Base-by-base conservation (phyloP, 345 rosid genomes). In the Xanthoceras sorbifolium region DNA sequence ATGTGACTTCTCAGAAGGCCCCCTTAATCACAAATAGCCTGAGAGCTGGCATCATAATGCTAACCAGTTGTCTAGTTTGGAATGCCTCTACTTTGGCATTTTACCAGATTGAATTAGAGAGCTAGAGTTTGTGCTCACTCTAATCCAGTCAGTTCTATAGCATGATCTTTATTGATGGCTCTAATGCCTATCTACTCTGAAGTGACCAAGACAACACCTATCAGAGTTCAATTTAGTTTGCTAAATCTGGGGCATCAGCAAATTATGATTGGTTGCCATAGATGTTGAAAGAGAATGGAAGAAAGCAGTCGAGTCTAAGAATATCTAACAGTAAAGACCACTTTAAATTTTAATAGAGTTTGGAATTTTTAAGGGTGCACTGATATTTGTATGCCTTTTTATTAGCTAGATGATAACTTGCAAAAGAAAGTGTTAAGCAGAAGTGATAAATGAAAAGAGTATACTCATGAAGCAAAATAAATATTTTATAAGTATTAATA, bases 191-290 rank as follows among this genome's bases (percentile, higher is more conserved):
- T 40, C 23, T 40, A 12, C 9, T 17, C 32, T 67, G 40, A 36
- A 36, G 40, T 48, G 42, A 69, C 73, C 72, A 69, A 28, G 54
- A 28, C 17, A 26, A 17, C 10, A 34, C 32, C 57, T 12, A 63
- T 23, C 40, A 29, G 38, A 29, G 23, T 48, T 65, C 48, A 65
- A 65, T 4, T 69, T 9, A 46, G 38, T 52, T 50, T 48, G 25
- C 42, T 69, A 20, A 55, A 69, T 69, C 11, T 7, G 73, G 73
- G 38, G 28, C n/a, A 46, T 69, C 59, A 17, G 9, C 31, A 50
- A 28, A 50, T 48, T 12, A 18, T 52, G 61, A 31, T 18, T 14
- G 5, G 40, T 5, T 8, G 22, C 42, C 73, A 28, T 69, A 50
- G 61, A 25, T 46, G 8, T n/a, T 44, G 15, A 29, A 11, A 44